Conservation (phyloP, 2,329 filamentous ascomycete genomes). For the Cryphonectria naterciae region DNA sequence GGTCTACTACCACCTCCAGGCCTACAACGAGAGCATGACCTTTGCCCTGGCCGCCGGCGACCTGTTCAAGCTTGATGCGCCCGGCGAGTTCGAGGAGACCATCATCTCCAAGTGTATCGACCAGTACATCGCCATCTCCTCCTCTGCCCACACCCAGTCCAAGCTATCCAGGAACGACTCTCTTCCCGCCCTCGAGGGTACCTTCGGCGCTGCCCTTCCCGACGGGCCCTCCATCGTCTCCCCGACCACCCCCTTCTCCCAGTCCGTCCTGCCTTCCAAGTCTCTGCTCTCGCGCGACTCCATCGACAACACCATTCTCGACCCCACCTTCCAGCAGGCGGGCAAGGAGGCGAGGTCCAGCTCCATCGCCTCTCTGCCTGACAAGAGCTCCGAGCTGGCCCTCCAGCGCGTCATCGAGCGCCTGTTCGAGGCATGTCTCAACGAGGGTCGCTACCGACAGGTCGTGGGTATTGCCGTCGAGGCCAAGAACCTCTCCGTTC, state of each 20-base stretch:
- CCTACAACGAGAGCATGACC: slow-evolving; percentile 99
- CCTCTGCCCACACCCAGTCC: slow-evolving; percentile 53
- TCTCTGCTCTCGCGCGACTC: slow-evolving; percentile 88
- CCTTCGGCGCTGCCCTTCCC: slow-evolving; percentile 70
- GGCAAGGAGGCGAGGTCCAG: slow-evolving; percentile 58
- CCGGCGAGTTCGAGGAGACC: slow-evolving; percentile 96
- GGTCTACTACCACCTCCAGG: slow-evolving; percentile 98
- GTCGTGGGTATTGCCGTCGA: slow-evolving; percentile 97
- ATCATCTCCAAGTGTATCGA: slow-evolving; percentile 99
- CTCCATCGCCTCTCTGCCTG: slow-evolving; percentile 67
- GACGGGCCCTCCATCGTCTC: slow-evolving; percentile 77
- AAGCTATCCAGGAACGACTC: slow-evolving; percentile 49
- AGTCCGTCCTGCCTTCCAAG: slow-evolving; percentile 90
- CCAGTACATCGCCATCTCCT: slow-evolving; percentile 84
- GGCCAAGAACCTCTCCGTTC: slow-evolving; percentile 86
- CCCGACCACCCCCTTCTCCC: slow-evolving; percentile 92
- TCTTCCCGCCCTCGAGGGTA: slow-evolving; percentile 74
- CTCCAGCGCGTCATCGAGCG: slow-evolving; percentile 84
- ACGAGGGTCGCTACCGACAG: slow-evolving; percentile 86
- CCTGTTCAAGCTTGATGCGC: slow-evolving; percentile 88
- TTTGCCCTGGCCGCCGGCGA: slow-evolving; percentile 95
- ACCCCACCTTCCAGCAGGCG: slow-evolving; percentile 58
- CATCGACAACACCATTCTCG: slow-evolving; percentile 65
- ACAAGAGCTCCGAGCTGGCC: slow-evolving; percentile 75
- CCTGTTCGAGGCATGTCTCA: slow-evolving; percentile 88